Percentiles rank a stretch among this genome's conserved stretches.
phyloP scores from a whole-genome alignment of 2,329 filamentous ascomycete genomes.

The Phialophora tarda region DNA sequence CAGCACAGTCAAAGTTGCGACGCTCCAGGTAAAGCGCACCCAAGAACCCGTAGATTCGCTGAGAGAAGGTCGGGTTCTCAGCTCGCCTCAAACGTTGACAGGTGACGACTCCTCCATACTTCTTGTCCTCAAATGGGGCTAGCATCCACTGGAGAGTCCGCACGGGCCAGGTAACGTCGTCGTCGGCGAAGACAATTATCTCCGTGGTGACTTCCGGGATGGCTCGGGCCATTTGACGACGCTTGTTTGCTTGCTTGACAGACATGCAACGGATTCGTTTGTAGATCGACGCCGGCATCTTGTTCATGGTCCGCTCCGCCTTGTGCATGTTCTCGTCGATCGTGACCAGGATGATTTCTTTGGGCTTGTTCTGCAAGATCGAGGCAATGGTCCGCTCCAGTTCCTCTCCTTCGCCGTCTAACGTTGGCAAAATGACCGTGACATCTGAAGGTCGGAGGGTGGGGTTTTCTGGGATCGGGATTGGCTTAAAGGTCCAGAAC shows the following conservation, averaged over 20 bases:
- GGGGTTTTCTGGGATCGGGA: conserved; percentile 81
- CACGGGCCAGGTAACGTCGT: conserved; percentile 90
- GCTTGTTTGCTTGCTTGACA: conserved; percentile 89
- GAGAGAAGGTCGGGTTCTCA: conserved; percentile 62
- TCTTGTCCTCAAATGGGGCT: conserved; percentile 82
- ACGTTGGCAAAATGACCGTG: conserved; percentile 91
- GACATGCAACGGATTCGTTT: conserved; percentile 47
- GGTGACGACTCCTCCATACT: conserved; percentile 88
- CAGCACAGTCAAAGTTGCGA: conserved; percentile 95
- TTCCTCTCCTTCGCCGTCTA: conserved; percentile 84
- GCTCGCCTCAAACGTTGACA: conserved; percentile 83
- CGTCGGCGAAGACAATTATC: conserved; percentile 92
- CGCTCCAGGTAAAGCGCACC: conserved; percentile 91
- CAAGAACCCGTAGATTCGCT: conserved; percentile 82
- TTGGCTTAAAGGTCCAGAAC: conserved; percentile 86
- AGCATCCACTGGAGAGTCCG: conserved; percentile 90
- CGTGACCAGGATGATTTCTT: conserved; percentile 81
- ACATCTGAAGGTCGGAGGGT: conserved; percentile 80
- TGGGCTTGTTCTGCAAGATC: conserved; percentile 61
- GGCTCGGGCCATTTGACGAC: conserved; percentile 88
- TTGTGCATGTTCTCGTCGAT: conserved; percentile 77
- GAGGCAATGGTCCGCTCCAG: conserved; percentile 76
- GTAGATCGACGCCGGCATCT: conserved; percentile 51
- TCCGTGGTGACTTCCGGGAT: conserved; percentile 81
- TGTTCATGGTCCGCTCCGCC: conserved; percentile 65